A percentile compares a stretch with the other conserved stretches of the same genome.
Conservation (phyloP, 345 rosid genomes). For the Eucalyptus cloeziana region DNA sequence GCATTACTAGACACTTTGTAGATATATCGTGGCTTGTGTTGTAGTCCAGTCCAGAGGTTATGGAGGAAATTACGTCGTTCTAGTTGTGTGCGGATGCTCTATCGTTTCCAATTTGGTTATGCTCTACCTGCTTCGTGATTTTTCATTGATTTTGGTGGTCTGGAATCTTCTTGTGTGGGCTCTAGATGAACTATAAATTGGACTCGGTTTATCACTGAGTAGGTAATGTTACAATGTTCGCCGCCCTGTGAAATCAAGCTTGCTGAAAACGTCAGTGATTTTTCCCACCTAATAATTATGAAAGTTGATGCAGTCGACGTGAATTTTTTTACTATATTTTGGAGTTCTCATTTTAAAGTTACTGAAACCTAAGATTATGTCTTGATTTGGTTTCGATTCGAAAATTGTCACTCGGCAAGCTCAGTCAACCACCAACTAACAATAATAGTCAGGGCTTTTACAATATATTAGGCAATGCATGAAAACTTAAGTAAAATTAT, state of each 20-base stretch:
- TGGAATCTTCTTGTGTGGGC: background rate
- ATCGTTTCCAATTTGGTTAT: background rate
- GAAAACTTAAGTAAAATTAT: too few species aligned
- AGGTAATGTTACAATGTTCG: background rate
- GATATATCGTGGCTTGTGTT: background rate
- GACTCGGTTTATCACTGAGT: background rate
- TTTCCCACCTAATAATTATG: too few species aligned
- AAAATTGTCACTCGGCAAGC: too few species aligned
- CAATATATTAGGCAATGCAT: too few species aligned
- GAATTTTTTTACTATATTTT: too few species aligned
- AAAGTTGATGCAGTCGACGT: too few species aligned
- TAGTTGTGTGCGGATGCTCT: background rate
- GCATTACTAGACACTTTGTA: slow-evolving; percentile 12
- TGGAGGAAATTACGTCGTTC: background rate
- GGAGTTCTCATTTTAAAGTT: too few species aligned
- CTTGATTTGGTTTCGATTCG: too few species aligned
- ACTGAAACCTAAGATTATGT: too few species aligned
- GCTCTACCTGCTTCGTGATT: background rate
- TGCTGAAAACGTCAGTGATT: too few species aligned
- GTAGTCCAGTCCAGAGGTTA: background rate
- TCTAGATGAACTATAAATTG: background rate
- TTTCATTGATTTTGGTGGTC: background rate
- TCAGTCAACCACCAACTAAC: too few species aligned
- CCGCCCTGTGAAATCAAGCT: background rate
- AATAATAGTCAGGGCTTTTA: too few species aligned